A percentile compares a stretch with the other conserved stretches of the same genome.
phyloP scores from a whole-genome alignment of 305 asterid genomes.

The Fraxinus ornus region DNA sequence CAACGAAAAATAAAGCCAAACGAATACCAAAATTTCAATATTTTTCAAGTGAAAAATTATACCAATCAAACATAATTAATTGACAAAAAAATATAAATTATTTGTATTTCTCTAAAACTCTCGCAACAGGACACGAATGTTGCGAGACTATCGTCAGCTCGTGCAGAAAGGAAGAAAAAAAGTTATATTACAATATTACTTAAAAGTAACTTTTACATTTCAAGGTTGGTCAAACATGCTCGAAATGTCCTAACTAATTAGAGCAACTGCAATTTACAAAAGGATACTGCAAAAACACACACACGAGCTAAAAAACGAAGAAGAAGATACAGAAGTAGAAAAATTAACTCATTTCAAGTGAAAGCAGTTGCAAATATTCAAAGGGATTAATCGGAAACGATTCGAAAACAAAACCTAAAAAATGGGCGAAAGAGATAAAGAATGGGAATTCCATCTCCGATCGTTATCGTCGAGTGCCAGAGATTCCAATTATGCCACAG shows the following conservation, averaged over 20 bases:
- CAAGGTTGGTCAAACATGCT: neutral
- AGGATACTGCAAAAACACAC: neutral
- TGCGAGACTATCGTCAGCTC: neutral
- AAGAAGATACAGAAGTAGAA: neutral
- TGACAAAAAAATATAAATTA: no score
- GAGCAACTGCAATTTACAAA: neutral
- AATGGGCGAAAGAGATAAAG: slow-evolving; percentile 64
- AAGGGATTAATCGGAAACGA: neutral
- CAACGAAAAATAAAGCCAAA: no score
- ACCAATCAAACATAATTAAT: no score
- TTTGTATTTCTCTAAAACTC: no score
- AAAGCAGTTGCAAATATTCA: neutral
- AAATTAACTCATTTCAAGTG: neutral
- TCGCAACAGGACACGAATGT: neutral
- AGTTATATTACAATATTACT: neutral
- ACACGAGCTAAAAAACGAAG: neutral
- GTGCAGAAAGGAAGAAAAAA: neutral
- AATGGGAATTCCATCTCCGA: slow-evolving; percentile 77
- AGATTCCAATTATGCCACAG: slow-evolving; percentile 70
- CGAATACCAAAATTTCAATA: no score
- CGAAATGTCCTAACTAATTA: neutral
- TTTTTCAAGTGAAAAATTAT: no score
- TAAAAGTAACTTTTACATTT: neutral
- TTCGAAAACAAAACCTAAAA: neutral
- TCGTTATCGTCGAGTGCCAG: slow-evolving; percentile 64